These are phyloP conservation scores for Apostasia ramifera DNA, from an alignment of 106 monocot genomes.

Conservation along the genomic window DNA sequence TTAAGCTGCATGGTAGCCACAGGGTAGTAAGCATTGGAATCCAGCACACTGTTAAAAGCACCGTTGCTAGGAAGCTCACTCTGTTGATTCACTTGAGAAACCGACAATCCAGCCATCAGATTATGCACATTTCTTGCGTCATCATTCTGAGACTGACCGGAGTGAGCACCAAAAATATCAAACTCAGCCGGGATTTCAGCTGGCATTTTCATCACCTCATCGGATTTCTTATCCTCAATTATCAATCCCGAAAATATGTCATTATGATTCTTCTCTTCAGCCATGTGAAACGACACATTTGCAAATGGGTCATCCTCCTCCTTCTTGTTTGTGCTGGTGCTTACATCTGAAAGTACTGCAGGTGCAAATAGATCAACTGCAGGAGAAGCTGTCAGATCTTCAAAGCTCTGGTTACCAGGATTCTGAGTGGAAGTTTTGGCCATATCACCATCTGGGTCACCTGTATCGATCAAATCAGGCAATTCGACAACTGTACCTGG, in stretches of 20 bases:
- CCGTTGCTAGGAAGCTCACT: slow-evolving; percentile 20
- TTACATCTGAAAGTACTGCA: slow-evolving; percentile 20
- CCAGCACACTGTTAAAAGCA: slow-evolving; percentile 24
- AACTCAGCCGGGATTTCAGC: slow-evolving; percentile 22
- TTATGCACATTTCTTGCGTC: slow-evolving; percentile 35
- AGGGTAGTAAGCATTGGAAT: slow-evolving; percentile 25
- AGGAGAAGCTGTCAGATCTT: slow-evolving; percentile 23
- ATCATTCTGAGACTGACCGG: slow-evolving; percentile 11
- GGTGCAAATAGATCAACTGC: slow-evolving; percentile 71
- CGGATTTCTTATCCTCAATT: slow-evolving; percentile 44
- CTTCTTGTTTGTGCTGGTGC: slow-evolving; percentile 17
- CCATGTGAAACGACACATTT: slow-evolving; percentile 81
- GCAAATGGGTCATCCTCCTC: slow-evolving; percentile 77
- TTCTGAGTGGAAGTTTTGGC: slow-evolving; percentile 23
- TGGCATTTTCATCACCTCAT: slow-evolving; percentile 2
- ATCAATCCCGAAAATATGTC: slow-evolving; percentile 82
- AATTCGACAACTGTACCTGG: slow-evolving; percentile 38
- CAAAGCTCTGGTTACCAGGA: slow-evolving; percentile 13
- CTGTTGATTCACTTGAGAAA: slow-evolving; percentile 21
- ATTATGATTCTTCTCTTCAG: slow-evolving; percentile 34
- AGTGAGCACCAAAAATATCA: slow-evolving; percentile 49
- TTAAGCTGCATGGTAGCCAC: slow-evolving; percentile 45
- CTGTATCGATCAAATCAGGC: slow-evolving; percentile 93
- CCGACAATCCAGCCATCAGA: slow-evolving; percentile 56
- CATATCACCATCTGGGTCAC: slow-evolving; percentile 32